Evolutionary conservation across 805 yeast species (phyloP).

Genomic region (Monosporozyma solicola): DNA sequence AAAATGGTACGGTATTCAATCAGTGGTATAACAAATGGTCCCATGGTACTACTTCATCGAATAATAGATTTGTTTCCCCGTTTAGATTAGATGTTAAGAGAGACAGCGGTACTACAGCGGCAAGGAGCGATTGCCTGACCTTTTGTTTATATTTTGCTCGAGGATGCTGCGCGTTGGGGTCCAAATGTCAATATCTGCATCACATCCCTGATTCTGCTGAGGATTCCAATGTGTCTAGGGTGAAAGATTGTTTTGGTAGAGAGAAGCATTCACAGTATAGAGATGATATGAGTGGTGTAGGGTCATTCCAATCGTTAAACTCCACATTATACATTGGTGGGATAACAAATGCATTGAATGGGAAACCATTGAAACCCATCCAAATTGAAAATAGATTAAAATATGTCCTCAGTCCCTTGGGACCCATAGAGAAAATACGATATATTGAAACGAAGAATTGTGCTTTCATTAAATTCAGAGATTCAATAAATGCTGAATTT

Average conservation of each 20-base stretch:
- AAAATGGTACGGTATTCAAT: conserved; percentile 72
- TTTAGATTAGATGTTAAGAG: conserved; percentile 47
- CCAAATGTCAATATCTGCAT: conserved; percentile 67
- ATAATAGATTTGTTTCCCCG: conserved; percentile 40
- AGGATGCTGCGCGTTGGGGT: conserved; percentile 78
- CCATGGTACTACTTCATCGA: conserved; percentile 29
- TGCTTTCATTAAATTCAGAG: conserved; percentile 66
- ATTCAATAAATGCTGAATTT: conserved; percentile 78
- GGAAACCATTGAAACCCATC: conserved; percentile 31
- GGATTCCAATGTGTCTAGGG: conserved; percentile 41
- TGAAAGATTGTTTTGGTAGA: conserved; percentile 83
- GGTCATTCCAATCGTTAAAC: conserved; percentile 63
- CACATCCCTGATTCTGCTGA: conserved; percentile 62
- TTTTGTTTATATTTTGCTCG: conserved; percentile 82
- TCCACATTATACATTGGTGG: conserved; percentile 70
- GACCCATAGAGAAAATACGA: conserved; percentile 59
- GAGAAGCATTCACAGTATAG: conserved; percentile 72
- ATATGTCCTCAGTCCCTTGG: conserved; percentile 56
- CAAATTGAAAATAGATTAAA: conserved; percentile 33
- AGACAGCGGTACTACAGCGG: conserved; percentile 73
- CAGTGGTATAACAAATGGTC: conserved; percentile 90
- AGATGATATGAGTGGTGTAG: conserved; percentile 94
- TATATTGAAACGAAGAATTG: conserved; percentile 54
- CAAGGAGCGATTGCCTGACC: conserved; percentile 39
- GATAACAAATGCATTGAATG: conserved; percentile 35